Base-by-base conservation (phyloP, 495 filamentous ascomycete species). In the Massariosphaeria phaeospora region DNA sequence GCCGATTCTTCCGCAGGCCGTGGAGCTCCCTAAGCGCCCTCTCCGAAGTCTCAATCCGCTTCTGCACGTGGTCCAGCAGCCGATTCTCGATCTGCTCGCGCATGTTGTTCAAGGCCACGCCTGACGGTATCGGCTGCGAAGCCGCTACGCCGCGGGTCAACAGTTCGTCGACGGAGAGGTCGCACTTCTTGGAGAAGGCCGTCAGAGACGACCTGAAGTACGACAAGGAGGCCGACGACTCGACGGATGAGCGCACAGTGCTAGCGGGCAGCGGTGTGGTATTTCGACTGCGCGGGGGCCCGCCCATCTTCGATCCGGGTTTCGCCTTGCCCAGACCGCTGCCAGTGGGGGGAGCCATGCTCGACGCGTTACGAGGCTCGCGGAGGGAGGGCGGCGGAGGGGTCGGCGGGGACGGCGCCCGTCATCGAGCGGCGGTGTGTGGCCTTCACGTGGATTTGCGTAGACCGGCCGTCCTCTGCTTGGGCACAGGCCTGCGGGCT, bases 21-120 rank as follows among this genome's bases (percentile, higher is more conserved):
- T 91, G 85, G n/a, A 98, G 73, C 55, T 88, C 86, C 41, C 85
- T 78, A 88, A 98, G 95, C 41, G 84, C 75, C 44, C 59, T 55
- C 38, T 73, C 68, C 29, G 66, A 71, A 0, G 53, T 47, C 26
- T 69, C 63, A 24, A 46, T 51, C 10, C 66, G 51, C 18, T 26
- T 54, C 11, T 26, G 36, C 15, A 51, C 33, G 18, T 52, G 48
- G 3, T 48, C 41, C 27, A 69, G 52, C n/a, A 61, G 33, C n/a
- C 52, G 34, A 3, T 34, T 54, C 57, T 64, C 51, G 12, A 67
- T 56, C 2, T 41, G 29, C 12, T 67, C 65, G 18, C 42, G 48
- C 64, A 65, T 63, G 20, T n/a, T 42, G n/a, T 56, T 59, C 48
- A 67, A 41, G 23, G 25, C 27, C 8, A 47, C 42, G 4, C 50